Evolutionary conservation across 129 eudicot species (phyloP), one percentile per base, ranked within the genome.

Genomic region (Dittrichia graveolens): DNA sequence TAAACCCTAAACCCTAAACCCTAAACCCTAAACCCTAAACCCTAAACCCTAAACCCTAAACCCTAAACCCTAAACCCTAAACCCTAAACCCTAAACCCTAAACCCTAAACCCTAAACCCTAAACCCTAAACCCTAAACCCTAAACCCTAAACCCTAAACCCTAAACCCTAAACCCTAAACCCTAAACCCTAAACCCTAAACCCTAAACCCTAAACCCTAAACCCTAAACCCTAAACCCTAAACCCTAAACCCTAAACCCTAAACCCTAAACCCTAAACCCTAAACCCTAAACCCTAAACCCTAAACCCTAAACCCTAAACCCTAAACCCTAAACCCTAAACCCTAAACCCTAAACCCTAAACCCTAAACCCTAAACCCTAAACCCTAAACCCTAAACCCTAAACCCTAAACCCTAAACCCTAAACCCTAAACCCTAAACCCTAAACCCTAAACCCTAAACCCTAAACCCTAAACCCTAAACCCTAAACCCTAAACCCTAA

Each of bases 81-180:
- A 66, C 72, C 72, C 72, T 49, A 65, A 45, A n/a, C 70, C 70
- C 50, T 44, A 67, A 67, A 13, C 40, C 72, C 58, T 19, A 45
- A 67, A 67, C 72, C 72, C 72, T 67, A 67, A 67, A 67, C 73
- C 73, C 58, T 54, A 45, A 68, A 68, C 52, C 73, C 73, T 52
- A 45, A 67, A 67, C 72, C 72, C 72, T 67, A 67, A 67, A 67
- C 72, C 72, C 72, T 67, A 67, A 67, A 67, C 56, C 56, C 56
- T 49, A 67, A 67, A 67, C 72, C 72, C 72, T 67, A 67, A 67
- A 67, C 72, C 72, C 72, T 67, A 67, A 67, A 67, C 72, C 72
- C 72, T 67, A 67, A 67, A 67, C 72, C 72, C 72, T 67, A 67
- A 67, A 67, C 72, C 72, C 72, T 67, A 67, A 67, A 67, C 72